Conservation (phyloP, 2,329 filamentous ascomycete genomes). For the Pyrenophora teres region DNA sequence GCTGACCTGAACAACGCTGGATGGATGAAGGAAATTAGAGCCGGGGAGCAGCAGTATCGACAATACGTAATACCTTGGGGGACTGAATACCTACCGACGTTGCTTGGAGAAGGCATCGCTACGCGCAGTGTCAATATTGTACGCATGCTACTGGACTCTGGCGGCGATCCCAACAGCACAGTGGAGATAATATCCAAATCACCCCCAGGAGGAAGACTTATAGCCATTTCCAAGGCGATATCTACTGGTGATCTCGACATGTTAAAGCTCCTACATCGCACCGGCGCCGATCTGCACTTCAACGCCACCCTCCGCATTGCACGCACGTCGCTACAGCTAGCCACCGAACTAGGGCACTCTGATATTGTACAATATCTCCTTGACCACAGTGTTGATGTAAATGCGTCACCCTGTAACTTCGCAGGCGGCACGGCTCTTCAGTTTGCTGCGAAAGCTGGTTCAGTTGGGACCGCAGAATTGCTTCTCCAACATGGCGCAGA, state of each 20-base stretch:
- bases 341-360: slow-evolving; percentile 5
- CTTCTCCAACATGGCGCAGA: neutral
- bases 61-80: too few species aligned
- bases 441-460: slow-evolving; percentile 14
- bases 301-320: slow-evolving; percentile 6
- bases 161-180: neutral
- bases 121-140: neutral
- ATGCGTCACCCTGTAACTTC: slow-evolving; percentile 3
- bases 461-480: slow-evolving; percentile 9
- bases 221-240: neutral
- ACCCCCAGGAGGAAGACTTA: neutral
- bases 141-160: neutral
- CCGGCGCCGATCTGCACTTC: neutral
- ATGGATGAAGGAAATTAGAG: neutral
- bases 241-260: neutral
- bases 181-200: neutral
- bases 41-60: too few species aligned
- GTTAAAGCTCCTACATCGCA: neutral
- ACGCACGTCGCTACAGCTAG: slow-evolving; percentile 15
- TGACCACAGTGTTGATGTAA: neutral
- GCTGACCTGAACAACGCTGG: neutral
- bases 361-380: slow-evolving; percentile 15
- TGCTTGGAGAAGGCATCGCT: neutral
- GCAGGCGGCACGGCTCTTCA: slow-evolving; percentile 17
- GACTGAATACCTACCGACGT: neutral